Base-by-base conservation (phyloP, 2,329 filamentous ascomycete species). In the Aspergillus awamori region DNA sequence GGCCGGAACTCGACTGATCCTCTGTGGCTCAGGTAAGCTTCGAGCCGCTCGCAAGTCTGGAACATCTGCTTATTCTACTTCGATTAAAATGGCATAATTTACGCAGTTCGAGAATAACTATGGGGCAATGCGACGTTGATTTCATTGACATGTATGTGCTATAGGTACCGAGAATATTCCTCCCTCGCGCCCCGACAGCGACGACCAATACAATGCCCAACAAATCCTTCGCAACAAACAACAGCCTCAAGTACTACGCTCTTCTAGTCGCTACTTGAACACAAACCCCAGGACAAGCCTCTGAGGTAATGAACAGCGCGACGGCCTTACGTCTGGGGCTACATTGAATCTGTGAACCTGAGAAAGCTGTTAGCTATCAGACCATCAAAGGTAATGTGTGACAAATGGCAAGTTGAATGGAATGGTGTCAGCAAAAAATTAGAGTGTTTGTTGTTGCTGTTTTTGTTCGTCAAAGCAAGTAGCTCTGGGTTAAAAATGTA, bases 371-470 rank as follows among this genome's bases (percentile, higher is more conserved):
- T 63, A 65, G 63, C 58, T 30, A 43, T 43, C 22, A 55, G n/a
- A 45, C 61, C 39, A 47, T 45, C 22, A 39, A 22, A 47, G 43
- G 17, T 59, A 30, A 3, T 41, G 38, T 47, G 41, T 57, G 48
- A 59, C 48, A 51, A 56, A 55, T 1, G 51, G 39, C 24, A 59
- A 53, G 4, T 52, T 22, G 48, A 20, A 17, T 51, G 51, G 47
- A 55, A 53, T 20, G 74, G 74, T 73, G 77, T 88, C 86, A 87
- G 84, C 76, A 87, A 88, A 88, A 88, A 88, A 88, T 88, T 88
- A 88, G 85, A 88, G 85, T 88, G 81, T 85, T 61, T 84, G 81
- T 84, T 86, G 85, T 86, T 86, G 83, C 81, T 80, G 79, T 83
- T 81, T 74, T 83, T 77, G 67, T 75, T 87, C 84, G 79, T 86